Percentiles rank a stretch among this genome's conserved stretches.
Evolutionary conservation across 73 alveolate species (phyloP).

Genomic region (Paramecium pentaurelia): DNA sequence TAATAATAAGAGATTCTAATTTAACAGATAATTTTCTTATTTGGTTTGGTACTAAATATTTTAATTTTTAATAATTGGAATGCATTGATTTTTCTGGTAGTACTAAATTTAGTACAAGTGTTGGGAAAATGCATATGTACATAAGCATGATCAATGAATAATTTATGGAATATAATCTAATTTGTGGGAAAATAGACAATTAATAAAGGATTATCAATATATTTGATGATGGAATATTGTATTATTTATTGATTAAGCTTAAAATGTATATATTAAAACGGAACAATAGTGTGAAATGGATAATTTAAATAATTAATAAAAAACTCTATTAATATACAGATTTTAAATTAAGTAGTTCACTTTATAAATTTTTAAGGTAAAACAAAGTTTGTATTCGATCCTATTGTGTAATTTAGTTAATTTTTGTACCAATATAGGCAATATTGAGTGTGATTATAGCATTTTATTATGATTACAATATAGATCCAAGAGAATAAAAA

Average conservation of each 20-base stretch:
- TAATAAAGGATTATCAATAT: not conserved
- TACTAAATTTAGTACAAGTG: not conserved
- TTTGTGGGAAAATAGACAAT: not conserved
- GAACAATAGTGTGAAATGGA: not conserved
- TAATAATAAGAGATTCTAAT: not conserved
- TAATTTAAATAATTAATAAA: not conserved
- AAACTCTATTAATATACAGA: not conserved
- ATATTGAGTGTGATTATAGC: not conserved
- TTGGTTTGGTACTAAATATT: constrained; percentile 28
- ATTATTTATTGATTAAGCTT: not conserved
- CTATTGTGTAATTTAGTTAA: not conserved
- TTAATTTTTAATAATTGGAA: not conserved
- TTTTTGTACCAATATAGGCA: not conserved
- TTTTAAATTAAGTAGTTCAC: not conserved
- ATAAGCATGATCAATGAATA: constrained; percentile 21
- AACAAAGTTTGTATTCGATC: not conserved
- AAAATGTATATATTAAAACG: not conserved
- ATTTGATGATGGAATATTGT: constrained; percentile 8
- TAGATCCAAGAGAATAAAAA: not conserved
- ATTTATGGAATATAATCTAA: not conserved
- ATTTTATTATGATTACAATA: not conserved
- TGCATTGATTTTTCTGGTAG: not conserved
- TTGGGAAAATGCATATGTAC: constrained; percentile 22
- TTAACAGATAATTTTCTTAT: constrained; percentile 12
- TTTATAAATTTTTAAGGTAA: not conserved